Conservation (phyloP, 192 early-diverging fungal genomes). For the Endogone sp. region DNA sequence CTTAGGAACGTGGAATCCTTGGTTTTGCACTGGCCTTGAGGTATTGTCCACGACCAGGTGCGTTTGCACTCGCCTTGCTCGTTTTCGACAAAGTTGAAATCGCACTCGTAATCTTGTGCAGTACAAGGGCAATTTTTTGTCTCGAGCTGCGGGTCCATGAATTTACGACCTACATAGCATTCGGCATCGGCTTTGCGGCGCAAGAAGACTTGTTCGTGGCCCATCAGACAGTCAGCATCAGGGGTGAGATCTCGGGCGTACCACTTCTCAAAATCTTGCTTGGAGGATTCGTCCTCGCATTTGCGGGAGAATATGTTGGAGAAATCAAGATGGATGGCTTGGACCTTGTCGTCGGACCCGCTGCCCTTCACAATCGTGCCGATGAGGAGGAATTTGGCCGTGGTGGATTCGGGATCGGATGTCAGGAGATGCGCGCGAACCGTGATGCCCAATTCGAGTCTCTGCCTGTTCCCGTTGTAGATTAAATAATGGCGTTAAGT, state of each 20-base stretch:
- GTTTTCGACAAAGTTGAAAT: constrained; percentile 68
- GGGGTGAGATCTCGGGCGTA: constrained; percentile 48
- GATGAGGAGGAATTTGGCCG: constrained; percentile 64
- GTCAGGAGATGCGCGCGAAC: constrained; percentile 65
- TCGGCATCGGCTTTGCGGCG: constrained; percentile 72
- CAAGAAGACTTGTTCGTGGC: constrained; percentile 63
- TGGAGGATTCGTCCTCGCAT: constrained; percentile 55
- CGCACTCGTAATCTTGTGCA: constrained; percentile 89
- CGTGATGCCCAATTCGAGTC: constrained; percentile 35
- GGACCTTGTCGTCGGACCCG: constrained; percentile 6
- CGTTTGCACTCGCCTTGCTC: constrained; percentile 55
- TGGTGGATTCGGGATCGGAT: constrained; percentile 78
- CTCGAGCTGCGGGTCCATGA: constrained; percentile 51
- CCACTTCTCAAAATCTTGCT: constrained; percentile 74
- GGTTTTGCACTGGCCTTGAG: constrained; percentile 59
- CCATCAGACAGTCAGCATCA: constrained; percentile 81
- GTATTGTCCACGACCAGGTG: constrained; percentile 47
- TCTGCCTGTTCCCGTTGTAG: constrained; percentile 21
- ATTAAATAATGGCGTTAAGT: constrained; percentile 1
- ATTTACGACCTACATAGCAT: constrained; percentile 69
- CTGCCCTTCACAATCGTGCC: constrained; percentile 27
- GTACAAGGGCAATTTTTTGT: constrained; percentile 72
- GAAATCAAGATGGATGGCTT: constrained; percentile 74
- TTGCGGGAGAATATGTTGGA: constrained; percentile 47
- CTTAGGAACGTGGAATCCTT: constrained; percentile 64